These are phyloP conservation scores for Arthroderma sp. DNA, from an alignment of 2,329 filamentous ascomycete species.

Conservation along the genomic window DNA sequence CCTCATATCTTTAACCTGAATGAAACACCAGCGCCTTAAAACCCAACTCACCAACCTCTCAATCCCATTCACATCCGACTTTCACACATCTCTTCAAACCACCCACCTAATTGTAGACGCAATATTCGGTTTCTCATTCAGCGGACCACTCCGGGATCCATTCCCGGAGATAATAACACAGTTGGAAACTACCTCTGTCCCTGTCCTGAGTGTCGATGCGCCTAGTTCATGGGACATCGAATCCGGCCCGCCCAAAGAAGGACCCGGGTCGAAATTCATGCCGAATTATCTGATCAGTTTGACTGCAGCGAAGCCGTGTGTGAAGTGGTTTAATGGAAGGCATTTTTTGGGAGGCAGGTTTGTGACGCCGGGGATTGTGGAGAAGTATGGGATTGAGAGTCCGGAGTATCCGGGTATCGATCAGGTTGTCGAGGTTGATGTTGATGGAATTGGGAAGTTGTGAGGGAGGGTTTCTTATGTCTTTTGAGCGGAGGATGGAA, in stretches of 20 bases:
- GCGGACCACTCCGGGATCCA: constrained; percentile 80
- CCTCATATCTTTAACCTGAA: not conserved
- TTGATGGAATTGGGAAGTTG: constrained; percentile 24
- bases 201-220: constrained; percentile 80
- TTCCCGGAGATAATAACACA: constrained; percentile 71
- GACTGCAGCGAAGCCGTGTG: constrained; percentile 84
- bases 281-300: constrained; percentile 72
- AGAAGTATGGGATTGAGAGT: constrained; percentile 74
- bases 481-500: too few relatives aligned
- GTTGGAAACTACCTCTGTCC: constrained; percentile 57
- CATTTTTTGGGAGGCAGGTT: constrained; percentile 94
- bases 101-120: constrained; percentile 80
- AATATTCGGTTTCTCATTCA: constrained; percentile 93
- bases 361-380: constrained; percentile 59
- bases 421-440: constrained; percentile 66
- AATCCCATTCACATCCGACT: constrained; percentile 74
- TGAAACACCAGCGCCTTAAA: constrained; percentile 50
- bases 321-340: constrained; percentile 63
- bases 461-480: constrained; percentile 7
- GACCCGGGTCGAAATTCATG: constrained; percentile 66
- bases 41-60: constrained; percentile 75
- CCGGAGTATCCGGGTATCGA: constrained; percentile 76
- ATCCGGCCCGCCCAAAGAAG: constrained; percentile 61
- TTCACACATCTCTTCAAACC: constrained; percentile 49
- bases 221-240: constrained; percentile 94